Percentiles rank a stretch among this genome's conserved stretches.
These are phyloP conservation scores for Chrysanthemum seticuspe DNA, from an alignment of 129 eudicot genomes.

Conservation along the genomic window DNA sequence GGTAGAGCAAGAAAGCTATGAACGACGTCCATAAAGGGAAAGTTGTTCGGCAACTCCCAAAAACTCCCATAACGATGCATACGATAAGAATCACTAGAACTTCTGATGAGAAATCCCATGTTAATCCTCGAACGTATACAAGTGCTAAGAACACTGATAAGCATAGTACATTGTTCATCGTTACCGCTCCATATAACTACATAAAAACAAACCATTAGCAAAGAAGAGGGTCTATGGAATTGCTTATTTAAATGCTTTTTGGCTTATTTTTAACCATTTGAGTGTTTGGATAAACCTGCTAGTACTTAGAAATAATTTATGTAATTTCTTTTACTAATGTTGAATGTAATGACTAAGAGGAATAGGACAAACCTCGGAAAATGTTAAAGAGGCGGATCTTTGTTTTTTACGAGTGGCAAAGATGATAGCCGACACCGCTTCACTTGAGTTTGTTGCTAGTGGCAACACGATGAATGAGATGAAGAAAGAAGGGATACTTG, in stretches of 20 bases:
- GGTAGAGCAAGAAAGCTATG: slow-evolving; percentile 76
- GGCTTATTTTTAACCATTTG: too few relatives aligned
- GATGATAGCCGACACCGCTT: slow-evolving; percentile 91
- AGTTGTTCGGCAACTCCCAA: slow-evolving; percentile 81
- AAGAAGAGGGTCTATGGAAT: background rate
- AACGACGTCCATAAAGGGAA: slow-evolving; percentile 85
- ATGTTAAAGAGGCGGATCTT: slow-evolving; percentile 88
- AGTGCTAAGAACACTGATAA: slow-evolving; percentile 84
- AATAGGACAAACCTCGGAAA: slow-evolving; percentile 74
- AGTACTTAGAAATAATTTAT: background rate
- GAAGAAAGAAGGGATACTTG: slow-evolving; percentile 86
- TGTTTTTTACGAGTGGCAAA: slow-evolving; percentile 75
- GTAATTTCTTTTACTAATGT: too few relatives aligned
- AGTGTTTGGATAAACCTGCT: too few relatives aligned
- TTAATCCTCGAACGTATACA: slow-evolving; percentile 66
- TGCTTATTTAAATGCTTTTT: too few relatives aligned
- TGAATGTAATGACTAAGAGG: too few relatives aligned
- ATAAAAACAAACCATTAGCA: slow-evolving; percentile 16
- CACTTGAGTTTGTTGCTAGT: slow-evolving; percentile 89
- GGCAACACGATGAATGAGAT: slow-evolving; percentile 89
- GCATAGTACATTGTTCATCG: slow-evolving; percentile 81
- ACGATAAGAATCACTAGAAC: slow-evolving; percentile 76
- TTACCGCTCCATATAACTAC: slow-evolving; percentile 88
- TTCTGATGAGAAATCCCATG: slow-evolving; percentile 87
- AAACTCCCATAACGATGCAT: slow-evolving; percentile 69